Evolutionary conservation across 2,329 filamentous ascomycete species (phyloP).

Genomic region (Aspergillus sclerotialis): DNA sequence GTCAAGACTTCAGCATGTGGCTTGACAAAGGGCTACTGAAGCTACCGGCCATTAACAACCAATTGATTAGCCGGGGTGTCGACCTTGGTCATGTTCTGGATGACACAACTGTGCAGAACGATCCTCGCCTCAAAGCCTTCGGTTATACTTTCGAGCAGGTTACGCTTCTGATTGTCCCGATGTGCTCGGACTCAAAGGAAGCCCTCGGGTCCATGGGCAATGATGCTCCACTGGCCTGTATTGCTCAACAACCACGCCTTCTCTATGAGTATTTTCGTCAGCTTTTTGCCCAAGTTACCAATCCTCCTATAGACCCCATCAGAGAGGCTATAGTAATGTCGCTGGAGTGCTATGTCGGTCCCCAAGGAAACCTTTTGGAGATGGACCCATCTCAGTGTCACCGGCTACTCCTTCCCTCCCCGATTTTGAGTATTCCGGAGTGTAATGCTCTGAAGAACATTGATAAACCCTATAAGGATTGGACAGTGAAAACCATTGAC

Average conservation of each 20-base stretch:
- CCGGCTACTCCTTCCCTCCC: constrained; percentile 77
- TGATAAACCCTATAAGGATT: constrained; percentile 62
- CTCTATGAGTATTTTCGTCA: constrained; percentile 97
- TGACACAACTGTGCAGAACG: constrained; percentile 67
- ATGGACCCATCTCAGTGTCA: constrained; percentile 88
- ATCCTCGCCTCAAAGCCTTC: constrained; percentile 76
- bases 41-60: constrained; percentile 65
- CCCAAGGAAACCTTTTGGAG: constrained; percentile 89
- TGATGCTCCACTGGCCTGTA: constrained; percentile 83
- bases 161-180: constrained; percentile 81
- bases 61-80: constrained; percentile 47
- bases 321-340: constrained; percentile 98
- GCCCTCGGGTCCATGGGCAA: constrained; percentile 97
- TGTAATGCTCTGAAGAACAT: constrained; percentile 84
- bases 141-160: constrained; percentile 96
- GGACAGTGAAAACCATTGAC: constrained; percentile 86
- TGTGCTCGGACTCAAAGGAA: constrained; percentile 97
- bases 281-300: constrained; percentile 95
- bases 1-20: constrained; percentile 84
- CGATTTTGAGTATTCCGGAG: constrained; percentile 80
- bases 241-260: constrained; percentile 81
- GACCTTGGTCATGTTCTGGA: constrained; percentile 64
- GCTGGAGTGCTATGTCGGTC: constrained; percentile 89
- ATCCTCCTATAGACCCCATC: constrained; percentile 95
- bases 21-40: constrained; percentile 78